Evolutionary conservation across 352 stramenopile species (phyloP), one percentile per base, ranked within the genome.

Genomic region (Elongisporangium anandrum): DNA sequence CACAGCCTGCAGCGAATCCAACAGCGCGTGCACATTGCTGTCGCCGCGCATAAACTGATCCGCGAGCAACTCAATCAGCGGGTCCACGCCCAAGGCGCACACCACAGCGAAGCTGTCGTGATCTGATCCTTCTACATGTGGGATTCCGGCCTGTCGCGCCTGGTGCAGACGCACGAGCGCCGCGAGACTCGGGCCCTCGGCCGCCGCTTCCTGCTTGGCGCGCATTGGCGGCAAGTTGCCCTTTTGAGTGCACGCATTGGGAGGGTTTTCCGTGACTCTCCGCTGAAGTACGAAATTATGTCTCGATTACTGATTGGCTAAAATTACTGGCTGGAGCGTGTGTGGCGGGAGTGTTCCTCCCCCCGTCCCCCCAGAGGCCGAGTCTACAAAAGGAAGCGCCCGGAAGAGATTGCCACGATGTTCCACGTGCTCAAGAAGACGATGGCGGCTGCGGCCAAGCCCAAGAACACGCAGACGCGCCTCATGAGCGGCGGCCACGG

Each of bases 381-480:
- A 41, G 29, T 41, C 29, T 41, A 41, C 17, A 38, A 23, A 10
- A 51, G 55, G 48, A 53, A 52, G 55, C 45, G 8, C 29, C 60
- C 24, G 21, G 38, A 29, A 56, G 59, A 41, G 29, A 41, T 41
- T 41, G 29, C 41, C 41, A 75, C 63, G 58, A 92, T 92, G 82
- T 70, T 88, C 58, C 75, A 83, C 75, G 78, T 90, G 58, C 72
- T 92, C 58, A 92, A 92, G 78, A 87, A 87, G 72, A 72, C 77
- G 54, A 41, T 41, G 29, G 70, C 69, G 51, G 69, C 70, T 57
- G 65, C 69, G 57, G 66, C 79, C 66, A 84, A 81, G 70, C 74
- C 74, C 22, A 59, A 61, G 52, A 70, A 64, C 66, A 69, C 64
- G n/a, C 80, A 88, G 69, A 75, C 75, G 53, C 84, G 84, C 58